phyloP scores from a whole-genome alignment of 2,329 filamentous ascomycete species.

The Fusarium neocosmosporiellum region DNA sequence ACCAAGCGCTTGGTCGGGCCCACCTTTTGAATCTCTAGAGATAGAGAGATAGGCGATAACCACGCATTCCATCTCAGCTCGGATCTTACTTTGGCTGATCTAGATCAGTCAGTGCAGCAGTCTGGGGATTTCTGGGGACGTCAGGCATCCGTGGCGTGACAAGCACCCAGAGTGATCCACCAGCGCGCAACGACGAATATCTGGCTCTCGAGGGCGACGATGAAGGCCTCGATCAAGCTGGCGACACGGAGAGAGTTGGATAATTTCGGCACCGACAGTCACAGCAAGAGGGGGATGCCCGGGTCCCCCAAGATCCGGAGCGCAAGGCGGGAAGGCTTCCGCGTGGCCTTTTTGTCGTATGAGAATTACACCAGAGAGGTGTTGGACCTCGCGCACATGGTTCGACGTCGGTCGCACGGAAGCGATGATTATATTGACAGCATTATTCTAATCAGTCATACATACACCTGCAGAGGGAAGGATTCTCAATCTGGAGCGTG shows the following conservation, averaged over 20 bases:
- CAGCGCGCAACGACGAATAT: not conserved
- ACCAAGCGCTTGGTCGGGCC: conserved; percentile 1
- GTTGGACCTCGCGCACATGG: not conserved
- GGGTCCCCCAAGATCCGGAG: not conserved
- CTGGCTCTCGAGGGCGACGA: not conserved
- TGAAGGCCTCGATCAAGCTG: not conserved
- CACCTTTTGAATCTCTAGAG: conserved; percentile 5
- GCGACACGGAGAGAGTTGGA: not conserved
- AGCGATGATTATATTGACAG: not conserved
- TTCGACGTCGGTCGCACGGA: not conserved
- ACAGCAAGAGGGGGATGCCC: not conserved
- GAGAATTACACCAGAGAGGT: not conserved
- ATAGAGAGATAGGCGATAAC: conserved; percentile 27
- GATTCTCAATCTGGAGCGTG: not conserved
- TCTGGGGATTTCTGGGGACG: conserved; percentile 12
- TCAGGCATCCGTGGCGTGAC: conserved; percentile 25
- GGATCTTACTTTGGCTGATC: conserved; percentile 22
- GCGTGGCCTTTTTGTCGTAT: not conserved
- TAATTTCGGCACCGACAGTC: not conserved
- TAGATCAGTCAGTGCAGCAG: not conserved
- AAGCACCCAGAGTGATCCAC: not conserved
- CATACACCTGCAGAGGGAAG: not conserved
- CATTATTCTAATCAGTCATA: not conserved
- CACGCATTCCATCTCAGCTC: conserved; percentile 12
- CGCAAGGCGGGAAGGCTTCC: not conserved